These are phyloP conservation scores for Rosa lucieae DNA, from an alignment of 306 rosid genomes.

Conservation along the genomic window DNA sequence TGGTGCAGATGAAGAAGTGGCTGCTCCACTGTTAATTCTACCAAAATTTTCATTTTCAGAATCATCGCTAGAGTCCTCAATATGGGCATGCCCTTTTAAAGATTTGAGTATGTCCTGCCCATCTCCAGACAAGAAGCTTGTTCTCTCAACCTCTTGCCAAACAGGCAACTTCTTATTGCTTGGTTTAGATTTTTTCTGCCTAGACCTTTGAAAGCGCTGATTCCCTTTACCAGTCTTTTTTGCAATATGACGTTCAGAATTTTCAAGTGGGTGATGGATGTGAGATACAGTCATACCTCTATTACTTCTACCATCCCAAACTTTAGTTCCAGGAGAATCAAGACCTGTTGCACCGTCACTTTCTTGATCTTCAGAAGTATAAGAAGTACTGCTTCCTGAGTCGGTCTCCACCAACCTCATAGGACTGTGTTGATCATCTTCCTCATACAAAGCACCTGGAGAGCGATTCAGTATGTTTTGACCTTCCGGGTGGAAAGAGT, in stretches of 20 bases:
- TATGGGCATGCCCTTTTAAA: constrained; percentile 41
- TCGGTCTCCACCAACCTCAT: constrained; percentile 42
- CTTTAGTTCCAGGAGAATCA: constrained; percentile 92
- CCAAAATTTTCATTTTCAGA: constrained; percentile 60
- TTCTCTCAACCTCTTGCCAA: constrained; percentile 96
- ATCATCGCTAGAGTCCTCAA: constrained; percentile 74
- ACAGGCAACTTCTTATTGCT: constrained; percentile 46
- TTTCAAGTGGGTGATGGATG: constrained; percentile 98
- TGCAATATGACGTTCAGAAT: constrained; percentile 41
- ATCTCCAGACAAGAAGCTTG: constrained; percentile 92
- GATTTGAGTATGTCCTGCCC: constrained; percentile 87
- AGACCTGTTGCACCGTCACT: constrained; percentile 71
- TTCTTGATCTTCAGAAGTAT: constrained; percentile 87
- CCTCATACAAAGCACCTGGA: constrained; percentile 39
- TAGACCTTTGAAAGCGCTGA: constrained; percentile 49
- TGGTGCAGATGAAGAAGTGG: constrained; percentile 78
- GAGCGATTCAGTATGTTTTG: constrained; percentile 35
- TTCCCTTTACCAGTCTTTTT: constrained; percentile 64
- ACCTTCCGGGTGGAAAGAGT: constrained; percentile 32
- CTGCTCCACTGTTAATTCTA: constrained; percentile 81
- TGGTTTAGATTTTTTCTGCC: constrained; percentile 60
- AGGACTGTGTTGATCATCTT: constrained; percentile 45
- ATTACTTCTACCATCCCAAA: constrained; percentile 89
- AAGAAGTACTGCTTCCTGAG: constrained; percentile 69
- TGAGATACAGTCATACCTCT: constrained; percentile 64